Evolutionary conservation across 352 stramenopile species (phyloP), one percentile per base, ranked within the genome.

Genomic region (Pythium pyrilobum): DNA sequence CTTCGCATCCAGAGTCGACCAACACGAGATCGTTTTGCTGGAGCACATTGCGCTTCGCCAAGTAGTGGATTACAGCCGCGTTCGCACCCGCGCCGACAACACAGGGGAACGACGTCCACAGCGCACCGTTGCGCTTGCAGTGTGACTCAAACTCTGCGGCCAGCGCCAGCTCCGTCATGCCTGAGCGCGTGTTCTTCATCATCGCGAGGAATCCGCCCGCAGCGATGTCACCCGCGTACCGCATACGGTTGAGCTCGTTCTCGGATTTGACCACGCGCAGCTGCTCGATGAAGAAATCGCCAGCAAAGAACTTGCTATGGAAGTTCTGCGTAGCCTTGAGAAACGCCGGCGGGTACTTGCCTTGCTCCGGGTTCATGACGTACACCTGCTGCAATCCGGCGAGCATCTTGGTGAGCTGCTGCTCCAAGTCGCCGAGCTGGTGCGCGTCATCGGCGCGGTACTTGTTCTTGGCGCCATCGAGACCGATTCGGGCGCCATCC

Each of bases 31-130:
- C 82, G 29, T 85, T 51, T 9, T 70, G 32, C 2, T 64, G 42
- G 0, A 93, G 56, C 41, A 89, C 43, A 31, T 74, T 70, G 25
- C 82, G 76, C 62, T 93, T 93, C 3, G 78, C 60, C 10, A 93
- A 57, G 52, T 93, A 93, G 59, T 93, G 82, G 49, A 93, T 89
- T 24, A 93, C 74, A 2, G 82, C 80, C n/a, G 78, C 82, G 53
- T 93, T 93, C 3, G 76, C 54, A 23, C 82, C 82, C 2, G 76
- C 70, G 6, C 80, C 82, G 15, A 93, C 82, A n/a, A 93, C 82
- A 29, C 84, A 88, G 33, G 82, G 82, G 56, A 93, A 93, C 42
- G 82, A 84, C 34, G 86, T 87, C 70, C 80, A 89, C 5, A 87
- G 59, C 28, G 82, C 80, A 8, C 82, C 82, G 42, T 90, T 84